Evolutionary conservation across 495 filamentous ascomycete genomes (phyloP), one percentile per base, ranked within the genome.

Genomic region (Staphylotrichum tortipilum): DNA sequence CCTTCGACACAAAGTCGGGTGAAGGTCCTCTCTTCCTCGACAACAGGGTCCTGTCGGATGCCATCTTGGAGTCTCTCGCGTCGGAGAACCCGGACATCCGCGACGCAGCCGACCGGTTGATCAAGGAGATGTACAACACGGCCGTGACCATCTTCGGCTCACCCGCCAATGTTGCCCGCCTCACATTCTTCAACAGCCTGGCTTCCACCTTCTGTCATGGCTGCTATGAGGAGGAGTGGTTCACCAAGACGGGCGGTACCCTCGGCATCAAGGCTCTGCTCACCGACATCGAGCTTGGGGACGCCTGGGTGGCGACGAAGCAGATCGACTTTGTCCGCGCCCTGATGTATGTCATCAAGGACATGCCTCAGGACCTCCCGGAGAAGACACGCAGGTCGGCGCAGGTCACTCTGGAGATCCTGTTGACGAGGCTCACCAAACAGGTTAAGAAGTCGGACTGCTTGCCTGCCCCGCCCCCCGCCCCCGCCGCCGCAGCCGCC

Each of bases 151-250:
- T 99, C 22, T 88, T 97, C 58, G 92, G 90, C 14, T 77, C 78
- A 11, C 65, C 78, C 7, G 74, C 76, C n/a, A 74, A 83, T 34
- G 80, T 88, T 9, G 73, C 82, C 11, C 79, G 80, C 44, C 71
- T 97, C 9, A 77, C 79, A 1, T 89, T 96, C 66, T 99, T 96
- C 67, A 71, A 75, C 51, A 82, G 89, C 59, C 70, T 97, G 10
- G 80, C 83, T 18, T 82, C 80, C 49, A 78, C 81, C 0, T 95
- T 96, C 67, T 89, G 85, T 55, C 94, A 99, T 64, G 86, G 86
- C 53, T 99, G 94, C 61, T 85, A 95, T 51, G 88, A 89, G 55
- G 90, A 96, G 62, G 90, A 97, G 54, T 99, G 94, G 94, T 97
- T 90, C 59, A 86, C 88, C 12, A 99, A 99, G 60, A 82, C 88